These are phyloP conservation scores for Anthostomella pinea DNA, from an alignment of 2,329 filamentous ascomycete species.

Conservation along the genomic window DNA sequence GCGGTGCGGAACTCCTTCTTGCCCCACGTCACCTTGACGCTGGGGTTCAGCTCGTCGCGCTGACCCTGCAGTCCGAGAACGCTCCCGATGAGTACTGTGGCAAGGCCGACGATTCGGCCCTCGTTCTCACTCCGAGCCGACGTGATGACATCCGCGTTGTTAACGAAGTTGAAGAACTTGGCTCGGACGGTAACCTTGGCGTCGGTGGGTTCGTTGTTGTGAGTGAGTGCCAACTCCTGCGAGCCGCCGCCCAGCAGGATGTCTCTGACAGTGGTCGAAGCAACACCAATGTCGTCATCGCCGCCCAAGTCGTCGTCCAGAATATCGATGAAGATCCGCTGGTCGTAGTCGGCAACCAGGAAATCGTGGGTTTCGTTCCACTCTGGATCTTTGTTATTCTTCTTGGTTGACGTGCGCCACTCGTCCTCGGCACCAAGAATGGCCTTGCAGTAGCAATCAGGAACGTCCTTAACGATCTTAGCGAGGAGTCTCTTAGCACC, in stretches of 20 bases:
- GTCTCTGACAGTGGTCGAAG: slow-evolving; percentile 23
- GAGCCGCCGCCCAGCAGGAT: slow-evolving; percentile 40
- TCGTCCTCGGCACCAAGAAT: slow-evolving; percentile 40
- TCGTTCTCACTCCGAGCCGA: slow-evolving; percentile 25
- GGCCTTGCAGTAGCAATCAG: slow-evolving; percentile 46
- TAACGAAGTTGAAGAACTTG: slow-evolving; percentile 40
- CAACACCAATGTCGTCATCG: slow-evolving; percentile 45
- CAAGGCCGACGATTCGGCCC: slow-evolving; percentile 37
- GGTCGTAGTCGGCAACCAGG: slow-evolving; percentile 43
- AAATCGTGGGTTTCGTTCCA: slow-evolving; percentile 51
- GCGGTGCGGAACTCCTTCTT: slow-evolving; percentile 40
- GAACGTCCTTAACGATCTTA: slow-evolving; percentile 43
- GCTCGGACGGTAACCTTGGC: slow-evolving; percentile 36
- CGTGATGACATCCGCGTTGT: slow-evolving; percentile 33
- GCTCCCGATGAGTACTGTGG: slow-evolving; percentile 42
- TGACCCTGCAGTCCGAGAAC: slow-evolving; percentile 40
- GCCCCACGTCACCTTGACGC: slow-evolving; percentile 43
- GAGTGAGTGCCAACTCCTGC: slow-evolving; percentile 38
- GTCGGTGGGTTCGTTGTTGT: slow-evolving; percentile 36
- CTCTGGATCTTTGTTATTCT: slow-evolving; percentile 40
- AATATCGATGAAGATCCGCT: slow-evolving; percentile 39
- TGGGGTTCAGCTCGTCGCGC: slow-evolving; percentile 43
- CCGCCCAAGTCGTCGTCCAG: slow-evolving; percentile 47
- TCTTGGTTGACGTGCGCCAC: slow-evolving; percentile 42
- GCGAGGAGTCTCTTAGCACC: slow-evolving; percentile 38